Conservation (phyloP, 2,329 filamentous ascomycete species). For the Zasmidium cellare region DNA sequence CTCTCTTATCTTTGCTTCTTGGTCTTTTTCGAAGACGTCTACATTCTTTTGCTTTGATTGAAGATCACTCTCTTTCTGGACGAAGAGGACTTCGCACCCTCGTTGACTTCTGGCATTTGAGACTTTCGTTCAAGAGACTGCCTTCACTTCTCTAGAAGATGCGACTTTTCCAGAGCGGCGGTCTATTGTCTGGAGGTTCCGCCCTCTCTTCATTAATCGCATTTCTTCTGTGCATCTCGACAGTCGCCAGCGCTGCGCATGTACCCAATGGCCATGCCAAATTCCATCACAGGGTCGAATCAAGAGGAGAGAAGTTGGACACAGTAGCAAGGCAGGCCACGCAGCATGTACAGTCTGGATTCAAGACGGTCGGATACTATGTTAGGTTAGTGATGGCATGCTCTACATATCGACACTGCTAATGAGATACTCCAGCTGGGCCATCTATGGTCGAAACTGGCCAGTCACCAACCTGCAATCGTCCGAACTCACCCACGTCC, state of each 20-base stretch:
- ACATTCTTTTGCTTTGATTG: not conserved
- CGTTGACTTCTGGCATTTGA: no score
- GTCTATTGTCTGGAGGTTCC: not conserved
- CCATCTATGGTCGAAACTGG: constrained; percentile 72
- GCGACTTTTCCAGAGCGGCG: not conserved
- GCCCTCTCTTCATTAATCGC: not conserved
- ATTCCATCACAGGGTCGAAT: constrained; percentile 9
- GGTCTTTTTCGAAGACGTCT: not conserved
- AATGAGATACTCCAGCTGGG: constrained; percentile 20
- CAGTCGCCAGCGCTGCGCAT: not conserved
- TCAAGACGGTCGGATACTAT: constrained; percentile 70
- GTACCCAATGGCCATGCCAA: constrained; percentile 14
- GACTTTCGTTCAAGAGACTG: not conserved
- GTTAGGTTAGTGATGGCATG: constrained; percentile 53
- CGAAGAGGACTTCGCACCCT: no score
- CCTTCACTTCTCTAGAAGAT: not conserved
- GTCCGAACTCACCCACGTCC: constrained; percentile 79
- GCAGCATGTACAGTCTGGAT: constrained; percentile 42
- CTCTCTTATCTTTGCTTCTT: not conserved
- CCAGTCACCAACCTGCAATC: constrained; percentile 76
- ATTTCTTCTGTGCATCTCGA: not conserved
- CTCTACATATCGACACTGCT: constrained; percentile 7
- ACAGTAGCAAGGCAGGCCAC: not conserved
- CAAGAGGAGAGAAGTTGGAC: not conserved
- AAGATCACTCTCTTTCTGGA: no score